Percentiles rank a stretch among this genome's conserved stretches.
phyloP scores from a whole-genome alignment of 164 flowering plant species.

The Piper betle region DNA sequence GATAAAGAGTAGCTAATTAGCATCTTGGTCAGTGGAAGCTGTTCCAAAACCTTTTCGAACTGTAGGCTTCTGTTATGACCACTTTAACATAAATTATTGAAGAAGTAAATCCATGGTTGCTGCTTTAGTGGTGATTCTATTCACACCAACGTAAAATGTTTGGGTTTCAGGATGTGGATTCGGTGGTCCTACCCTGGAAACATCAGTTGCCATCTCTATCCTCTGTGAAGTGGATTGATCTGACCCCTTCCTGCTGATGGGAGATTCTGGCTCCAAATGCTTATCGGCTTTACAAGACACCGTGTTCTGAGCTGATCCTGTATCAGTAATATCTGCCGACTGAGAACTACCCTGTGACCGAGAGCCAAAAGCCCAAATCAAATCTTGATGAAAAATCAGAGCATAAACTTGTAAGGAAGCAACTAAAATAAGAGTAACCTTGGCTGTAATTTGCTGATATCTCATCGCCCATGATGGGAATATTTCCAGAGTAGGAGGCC shows the following conservation, averaged over 20 bases:
- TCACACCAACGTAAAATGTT: slow-evolving; percentile 36
- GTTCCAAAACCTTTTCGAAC: too few relatives aligned
- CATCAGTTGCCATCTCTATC: slow-evolving; percentile 27
- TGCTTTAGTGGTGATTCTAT: too few relatives aligned
- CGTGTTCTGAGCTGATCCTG: too few relatives aligned
- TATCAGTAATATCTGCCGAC: too few relatives aligned
- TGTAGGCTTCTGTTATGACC: too few relatives aligned
- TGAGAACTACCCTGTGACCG: too few relatives aligned
- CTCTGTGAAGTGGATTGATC: slow-evolving; percentile 13
- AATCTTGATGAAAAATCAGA: not conserved
- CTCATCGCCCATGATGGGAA: slow-evolving; percentile 13
- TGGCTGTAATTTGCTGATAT: slow-evolving; percentile 7
- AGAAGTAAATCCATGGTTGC: too few relatives aligned
- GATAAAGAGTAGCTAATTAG: too few relatives aligned
- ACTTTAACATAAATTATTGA: too few relatives aligned
- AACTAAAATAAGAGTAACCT: not conserved
- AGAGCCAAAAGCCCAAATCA: not conserved
- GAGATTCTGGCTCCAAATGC: not conserved
- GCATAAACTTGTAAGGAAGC: not conserved
- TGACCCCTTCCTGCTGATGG: slow-evolving; percentile 30
- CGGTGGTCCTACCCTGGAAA: slow-evolving; percentile 19
- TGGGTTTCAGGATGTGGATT: slow-evolving; percentile 34
- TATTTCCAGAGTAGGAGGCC: slow-evolving; percentile 10
- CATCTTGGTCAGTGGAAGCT: too few relatives aligned
- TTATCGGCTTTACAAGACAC: too few relatives aligned